Evolutionary conservation across 345 rosid genomes (phyloP).

Genomic region (Ceriops tagal): DNA sequence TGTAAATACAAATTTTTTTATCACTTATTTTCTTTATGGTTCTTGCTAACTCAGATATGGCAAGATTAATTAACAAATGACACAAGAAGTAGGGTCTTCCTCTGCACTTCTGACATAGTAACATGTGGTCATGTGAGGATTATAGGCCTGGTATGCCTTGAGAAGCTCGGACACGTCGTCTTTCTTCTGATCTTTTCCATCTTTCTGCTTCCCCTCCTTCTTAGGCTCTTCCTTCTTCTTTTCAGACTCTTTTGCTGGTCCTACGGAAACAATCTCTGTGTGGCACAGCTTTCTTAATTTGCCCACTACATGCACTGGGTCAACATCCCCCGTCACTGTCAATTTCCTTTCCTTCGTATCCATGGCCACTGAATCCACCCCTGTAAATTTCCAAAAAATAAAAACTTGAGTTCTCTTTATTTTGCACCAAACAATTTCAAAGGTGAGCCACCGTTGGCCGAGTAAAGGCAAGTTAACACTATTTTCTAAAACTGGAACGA

Average conservation of each 20-base stretch:
- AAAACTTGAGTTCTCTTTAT: neutral
- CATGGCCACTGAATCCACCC: constrained; percentile 48
- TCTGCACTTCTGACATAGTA: constrained; percentile 23
- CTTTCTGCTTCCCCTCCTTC: constrained; percentile 9
- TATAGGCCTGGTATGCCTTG: constrained; percentile 19
- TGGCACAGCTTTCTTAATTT: constrained; percentile 53
- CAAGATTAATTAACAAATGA: constrained; percentile 28
- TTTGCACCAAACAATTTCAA: neutral
- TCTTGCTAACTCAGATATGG: neutral
- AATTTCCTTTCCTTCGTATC: constrained; percentile 60
- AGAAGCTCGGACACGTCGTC: constrained; percentile 22
- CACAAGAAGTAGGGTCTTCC: constrained; percentile 42
- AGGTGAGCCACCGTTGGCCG: neutral
- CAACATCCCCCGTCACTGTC: constrained; percentile 56
- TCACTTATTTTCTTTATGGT: neutral
- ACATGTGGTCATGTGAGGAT: constrained; percentile 16
- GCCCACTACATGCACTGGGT: constrained; percentile 33
- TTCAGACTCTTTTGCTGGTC: constrained; percentile 56
- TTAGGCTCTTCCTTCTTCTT: constrained; percentile 48
- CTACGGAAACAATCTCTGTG: constrained; percentile 50
- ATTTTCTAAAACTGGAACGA: too few relatives aligned
- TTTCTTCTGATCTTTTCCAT: neutral
- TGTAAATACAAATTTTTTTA: neutral
- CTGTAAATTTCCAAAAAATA: constrained; percentile 15
- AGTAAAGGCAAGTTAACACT: too few relatives aligned